phyloP scores from a whole-genome alignment of 1,284 basidiomycete genomes.

The Fomitiporia mediterranea region DNA sequence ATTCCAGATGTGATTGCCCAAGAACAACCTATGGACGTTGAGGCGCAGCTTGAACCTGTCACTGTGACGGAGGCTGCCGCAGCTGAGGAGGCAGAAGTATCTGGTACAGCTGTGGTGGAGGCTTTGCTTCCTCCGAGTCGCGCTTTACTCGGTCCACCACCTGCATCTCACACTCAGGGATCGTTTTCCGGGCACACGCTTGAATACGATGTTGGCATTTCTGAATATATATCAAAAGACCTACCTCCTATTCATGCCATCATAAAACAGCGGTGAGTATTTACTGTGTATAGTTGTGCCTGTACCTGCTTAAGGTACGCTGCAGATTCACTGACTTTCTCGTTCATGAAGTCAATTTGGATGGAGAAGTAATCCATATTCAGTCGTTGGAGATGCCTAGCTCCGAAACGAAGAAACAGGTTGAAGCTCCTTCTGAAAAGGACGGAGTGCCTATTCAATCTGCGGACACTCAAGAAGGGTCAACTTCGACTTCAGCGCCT shows the following conservation, averaged over 20 bases:
- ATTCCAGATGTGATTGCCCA: neutral
- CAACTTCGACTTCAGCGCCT: neutral
- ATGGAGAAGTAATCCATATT: slow-evolving; percentile 73
- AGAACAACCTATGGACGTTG: slow-evolving; percentile 22
- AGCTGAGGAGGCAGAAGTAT: neutral
- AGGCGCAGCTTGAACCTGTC: slow-evolving; percentile 1
- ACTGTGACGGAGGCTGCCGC: neutral
- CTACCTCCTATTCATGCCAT: slow-evolving; percentile 81
- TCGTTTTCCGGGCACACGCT: slow-evolving; percentile 54
- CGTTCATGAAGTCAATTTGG: slow-evolving; percentile 83
- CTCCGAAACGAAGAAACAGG: slow-evolving; percentile 38
- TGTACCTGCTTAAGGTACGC: slow-evolving; percentile 11
- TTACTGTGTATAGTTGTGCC: slow-evolving; percentile 1
- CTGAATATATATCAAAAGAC: slow-evolving; percentile 74
- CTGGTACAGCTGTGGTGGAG: slow-evolving; percentile 27
- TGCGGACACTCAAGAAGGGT: neutral
- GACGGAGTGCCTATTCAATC: slow-evolving; percentile 14
- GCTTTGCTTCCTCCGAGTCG: slow-evolving; percentile 71
- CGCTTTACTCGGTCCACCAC: slow-evolving; percentile 52
- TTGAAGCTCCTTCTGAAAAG: slow-evolving; percentile 14
- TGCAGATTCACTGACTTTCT: slow-evolving; percentile 91
- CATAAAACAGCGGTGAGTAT: slow-evolving; percentile 84
- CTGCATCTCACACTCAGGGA: slow-evolving; percentile 43
- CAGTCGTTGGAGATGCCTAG: slow-evolving; percentile 71
- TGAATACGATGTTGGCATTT: slow-evolving; percentile 88